A percentile compares a stretch with the other conserved stretches of the same genome.
Evolutionary conservation across 2,329 filamentous ascomycete genomes (phyloP).

Genomic region (Colletotrichum neosansevieriae): DNA sequence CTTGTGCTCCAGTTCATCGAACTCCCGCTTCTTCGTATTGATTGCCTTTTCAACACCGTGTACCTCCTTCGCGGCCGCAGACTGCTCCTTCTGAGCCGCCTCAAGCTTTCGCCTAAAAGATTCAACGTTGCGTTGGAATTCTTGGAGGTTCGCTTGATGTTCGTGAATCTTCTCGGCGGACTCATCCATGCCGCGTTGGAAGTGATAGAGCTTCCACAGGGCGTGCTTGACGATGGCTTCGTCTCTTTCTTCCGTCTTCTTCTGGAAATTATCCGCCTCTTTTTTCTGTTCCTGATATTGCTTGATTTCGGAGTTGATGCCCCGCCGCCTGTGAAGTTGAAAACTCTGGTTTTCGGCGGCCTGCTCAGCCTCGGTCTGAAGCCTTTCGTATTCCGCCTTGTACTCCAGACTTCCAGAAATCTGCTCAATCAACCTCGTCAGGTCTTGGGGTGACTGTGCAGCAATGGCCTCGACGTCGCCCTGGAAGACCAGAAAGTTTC

Average conservation of each 20-base stretch:
- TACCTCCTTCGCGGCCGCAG: conserved; percentile 80
- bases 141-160: conserved; percentile 94
- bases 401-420: conserved; percentile 96
- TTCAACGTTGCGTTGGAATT: conserved; percentile 88
- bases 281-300: conserved; percentile 97
- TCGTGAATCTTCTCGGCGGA: conserved; percentile 91
- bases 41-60: conserved; percentile 87
- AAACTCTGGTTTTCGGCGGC: conserved; percentile 90
- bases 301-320: conserved; percentile 97
- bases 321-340: conserved; percentile 88
- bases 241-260: conserved; percentile 90
- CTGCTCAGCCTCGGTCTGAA: conserved; percentile 89
- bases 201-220: conserved; percentile 96
- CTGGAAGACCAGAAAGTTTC: conserved; percentile 98
- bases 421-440: conserved; percentile 95
- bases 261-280: conserved; percentile 93
- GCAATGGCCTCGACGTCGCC: conserved; percentile 98
- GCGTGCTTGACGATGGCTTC: conserved; percentile 93
- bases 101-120: conserved; percentile 85
- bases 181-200: conserved; percentile 92
- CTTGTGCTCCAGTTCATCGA: conserved; percentile 87
- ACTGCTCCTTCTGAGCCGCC: conserved; percentile 85
- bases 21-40: conserved; percentile 84
- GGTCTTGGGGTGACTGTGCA: conserved; percentile 91
- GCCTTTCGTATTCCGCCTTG: conserved; percentile 90